Evolutionary conservation across 2,329 filamentous ascomycete genomes (phyloP), one percentile per base, ranked within the genome.

Genomic region (Cadophora sp.): DNA sequence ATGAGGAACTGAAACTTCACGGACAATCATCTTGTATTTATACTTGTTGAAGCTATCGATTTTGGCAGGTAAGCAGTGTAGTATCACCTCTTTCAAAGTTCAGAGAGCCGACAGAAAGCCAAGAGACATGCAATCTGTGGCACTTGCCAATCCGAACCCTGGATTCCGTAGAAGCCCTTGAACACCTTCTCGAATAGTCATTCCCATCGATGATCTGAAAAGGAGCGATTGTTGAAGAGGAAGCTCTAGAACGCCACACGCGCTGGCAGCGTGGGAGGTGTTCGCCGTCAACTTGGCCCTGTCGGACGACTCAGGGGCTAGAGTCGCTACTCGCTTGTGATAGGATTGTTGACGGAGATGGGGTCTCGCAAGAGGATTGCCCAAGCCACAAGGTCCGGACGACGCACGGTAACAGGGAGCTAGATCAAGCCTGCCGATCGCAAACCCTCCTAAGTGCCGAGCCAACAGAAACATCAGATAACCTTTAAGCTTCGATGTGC

Each of bases 131-230:
- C 14, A 61, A 56, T 60, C 46, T 65, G 34, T 64, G 22, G 40
- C 53, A 58, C 51, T 63, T 58, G 27, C 61, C 66, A 65, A 67
- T 65, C 60, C 63, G 50, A 60, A 50, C 31, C 48, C 53, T 50
- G 26, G 37, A 59, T 60, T 31, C 46, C 48, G 37, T 31, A 56
- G n/a, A 31, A 26, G 14, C n/a, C 31, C 27, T 53, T 51, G 27
- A 66, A 60, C 63, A 73, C 71, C 70, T 73, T 70, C 71, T 72
- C 27, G 56, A 73, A 70, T 60, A 56, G 72, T 67, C 46, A 11
- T n/a, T 11, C 24, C 16, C 26, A n/a, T 27, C 58, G 69, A 59
- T 56, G 56, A 67, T 71, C 66, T 55, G 48, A 37, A 48, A 26
- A 19, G 50, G 14, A 46, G 22, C 64, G 29, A 69, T 58, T 14